phyloP scores from a whole-genome alignment of 1,139 yeast species.

The Kodamaea ohmeri region DNA sequence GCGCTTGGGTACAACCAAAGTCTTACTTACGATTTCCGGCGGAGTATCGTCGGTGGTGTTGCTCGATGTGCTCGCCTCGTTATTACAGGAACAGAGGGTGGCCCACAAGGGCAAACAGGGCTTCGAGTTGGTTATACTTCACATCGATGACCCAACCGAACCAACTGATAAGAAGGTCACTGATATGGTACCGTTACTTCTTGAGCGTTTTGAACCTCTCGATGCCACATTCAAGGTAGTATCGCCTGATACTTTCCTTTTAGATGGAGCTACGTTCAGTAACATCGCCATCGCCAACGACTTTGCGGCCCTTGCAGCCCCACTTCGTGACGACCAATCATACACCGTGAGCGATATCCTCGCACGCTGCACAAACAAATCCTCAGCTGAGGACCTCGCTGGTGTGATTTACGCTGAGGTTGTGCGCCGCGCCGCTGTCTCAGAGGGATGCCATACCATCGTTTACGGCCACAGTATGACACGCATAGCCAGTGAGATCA shows the following conservation, averaged over 20 bases:
- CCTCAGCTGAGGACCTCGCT: slow-evolving; percentile 62
- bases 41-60: slow-evolving; percentile 67
- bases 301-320: slow-evolving; percentile 24
- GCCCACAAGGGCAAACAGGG: slow-evolving; percentile 69
- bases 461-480: slow-evolving; percentile 83
- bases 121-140: slow-evolving; percentile 55
- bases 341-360: slow-evolving; percentile 28
- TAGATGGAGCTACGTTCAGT: slow-evolving; percentile 24
- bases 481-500: slow-evolving; percentile 71
- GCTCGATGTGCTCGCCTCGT: slow-evolving; percentile 60
- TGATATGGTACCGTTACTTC: slow-evolving; percentile 21
- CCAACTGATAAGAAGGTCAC: slow-evolving; percentile 18
- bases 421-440: slow-evolving; percentile 46
- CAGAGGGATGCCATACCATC: slow-evolving; percentile 50
- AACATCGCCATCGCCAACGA: slow-evolving; percentile 28
- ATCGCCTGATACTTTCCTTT: slow-evolving; percentile 36
- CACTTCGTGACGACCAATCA: slow-evolving; percentile 9
- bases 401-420: slow-evolving; percentile 49
- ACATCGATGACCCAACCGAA: slow-evolving; percentile 43
- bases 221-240: slow-evolving; percentile 36
- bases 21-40: slow-evolving; percentile 62
- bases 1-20: slow-evolving; percentile 33
- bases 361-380: slow-evolving; percentile 43
- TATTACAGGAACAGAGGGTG: slow-evolving; percentile 57
- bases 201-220: slow-evolving; percentile 23